A percentile compares a stretch with the other conserved stretches of the same genome.
Conservation (phyloP, 257 asterid species). For the Anisodus tanguticus region DNA sequence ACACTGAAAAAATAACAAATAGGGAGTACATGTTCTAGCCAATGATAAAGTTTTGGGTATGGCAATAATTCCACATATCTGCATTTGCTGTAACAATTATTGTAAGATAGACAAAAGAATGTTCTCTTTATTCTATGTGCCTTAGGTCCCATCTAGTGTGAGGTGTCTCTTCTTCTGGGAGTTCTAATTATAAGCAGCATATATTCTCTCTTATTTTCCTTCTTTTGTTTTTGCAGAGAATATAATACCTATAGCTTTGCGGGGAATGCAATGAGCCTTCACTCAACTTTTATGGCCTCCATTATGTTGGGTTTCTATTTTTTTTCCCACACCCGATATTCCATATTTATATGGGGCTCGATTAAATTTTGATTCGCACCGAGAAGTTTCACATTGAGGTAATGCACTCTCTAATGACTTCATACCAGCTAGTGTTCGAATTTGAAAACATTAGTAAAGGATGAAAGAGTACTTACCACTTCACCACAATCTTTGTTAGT, state of each 20-base stretch:
- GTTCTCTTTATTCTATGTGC: constrained; percentile 21
- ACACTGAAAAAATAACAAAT: neutral
- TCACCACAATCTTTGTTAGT: neutral
- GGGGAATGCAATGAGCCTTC: neutral
- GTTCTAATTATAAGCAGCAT: neutral
- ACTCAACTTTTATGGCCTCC: constrained; percentile 13
- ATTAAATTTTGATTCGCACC: rapidly evolving
- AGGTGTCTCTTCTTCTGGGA: constrained; percentile 5
- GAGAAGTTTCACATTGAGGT: neutral
- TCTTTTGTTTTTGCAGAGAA: neutral
- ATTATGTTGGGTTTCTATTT: neutral
- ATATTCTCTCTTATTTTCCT: neutral
- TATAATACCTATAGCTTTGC: constrained; percentile 13
- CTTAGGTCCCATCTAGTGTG: constrained; percentile 13
- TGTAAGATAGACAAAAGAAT: constrained; percentile 18
- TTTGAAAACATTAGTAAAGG: too few relatives aligned
- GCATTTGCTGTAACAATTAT: neutral
- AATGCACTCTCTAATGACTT: neutral
- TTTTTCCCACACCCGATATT: too few relatives aligned
- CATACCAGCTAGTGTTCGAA: neutral
- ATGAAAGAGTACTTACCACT: neutral
- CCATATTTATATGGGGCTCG: neutral
- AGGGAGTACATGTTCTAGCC: neutral
- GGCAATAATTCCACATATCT: neutral
- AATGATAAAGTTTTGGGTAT: constrained; percentile 6